A percentile compares a stretch with the other conserved stretches of the same genome.
phyloP scores from a whole-genome alignment of 2,329 filamentous ascomycete genomes.

The Corinectria fuckeliana region DNA sequence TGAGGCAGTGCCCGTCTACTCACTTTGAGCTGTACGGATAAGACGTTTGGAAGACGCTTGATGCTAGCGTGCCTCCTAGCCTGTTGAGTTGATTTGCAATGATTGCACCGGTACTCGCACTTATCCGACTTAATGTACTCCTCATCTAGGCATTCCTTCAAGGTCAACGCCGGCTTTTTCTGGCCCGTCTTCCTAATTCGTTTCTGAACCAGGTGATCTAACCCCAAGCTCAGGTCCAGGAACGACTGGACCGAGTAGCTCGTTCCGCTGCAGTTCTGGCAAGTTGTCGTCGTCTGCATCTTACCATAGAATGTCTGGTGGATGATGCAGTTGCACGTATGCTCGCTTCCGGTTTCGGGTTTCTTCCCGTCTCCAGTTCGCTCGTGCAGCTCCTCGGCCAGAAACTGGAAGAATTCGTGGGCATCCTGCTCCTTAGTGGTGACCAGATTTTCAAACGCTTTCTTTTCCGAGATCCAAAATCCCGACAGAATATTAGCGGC shows the following conservation, averaged over 20 bases:
- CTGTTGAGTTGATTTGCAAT: slow-evolving; percentile 77
- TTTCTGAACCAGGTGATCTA: slow-evolving; percentile 78
- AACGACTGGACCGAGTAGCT: slow-evolving; percentile 88
- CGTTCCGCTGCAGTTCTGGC: slow-evolving; percentile 82
- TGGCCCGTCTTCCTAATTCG: slow-evolving; percentile 60
- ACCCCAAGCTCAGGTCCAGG: slow-evolving; percentile 85
- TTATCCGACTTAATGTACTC: slow-evolving; percentile 88
- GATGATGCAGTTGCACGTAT: slow-evolving; percentile 85
- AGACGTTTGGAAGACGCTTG: slow-evolving; percentile 82
- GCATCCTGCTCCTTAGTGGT: slow-evolving; percentile 97
- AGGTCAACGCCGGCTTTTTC: slow-evolving; percentile 51
- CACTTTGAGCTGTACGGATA: slow-evolving; percentile 93
- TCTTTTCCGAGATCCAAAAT: slow-evolving; percentile 86
- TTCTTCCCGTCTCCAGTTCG: slow-evolving; percentile 76
- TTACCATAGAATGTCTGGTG: slow-evolving; percentile 96
- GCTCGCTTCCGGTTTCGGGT: slow-evolving; percentile 64
- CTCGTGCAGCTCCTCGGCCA: slow-evolving; percentile 89
- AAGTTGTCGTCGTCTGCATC: slow-evolving; percentile 88
- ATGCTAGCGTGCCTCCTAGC: slow-evolving; percentile 86
- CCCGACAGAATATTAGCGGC: slow-evolving; percentile 88
- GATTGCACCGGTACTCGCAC: slow-evolving; percentile 86
- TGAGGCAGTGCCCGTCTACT: slow-evolving; percentile 19
- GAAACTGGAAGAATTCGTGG: slow-evolving; percentile 95
- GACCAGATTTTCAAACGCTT: slow-evolving; percentile 75
- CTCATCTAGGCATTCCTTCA: slow-evolving; percentile 79